Base-by-base conservation (phyloP, 2,329 filamentous ascomycete species). In the Ceratocystis lukuohia region DNA sequence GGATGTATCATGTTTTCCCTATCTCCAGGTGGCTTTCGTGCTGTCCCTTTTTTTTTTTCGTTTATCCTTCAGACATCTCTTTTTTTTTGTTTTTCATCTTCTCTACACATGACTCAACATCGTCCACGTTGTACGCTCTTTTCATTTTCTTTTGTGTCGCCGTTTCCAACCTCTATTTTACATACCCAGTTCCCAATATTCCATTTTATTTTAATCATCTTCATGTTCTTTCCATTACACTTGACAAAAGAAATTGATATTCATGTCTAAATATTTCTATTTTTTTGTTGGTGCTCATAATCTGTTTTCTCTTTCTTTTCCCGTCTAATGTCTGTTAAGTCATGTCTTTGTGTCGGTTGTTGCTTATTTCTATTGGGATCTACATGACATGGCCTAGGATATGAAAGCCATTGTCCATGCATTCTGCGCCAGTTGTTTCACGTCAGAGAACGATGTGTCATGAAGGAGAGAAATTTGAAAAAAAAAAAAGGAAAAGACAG, bases 21-120 rank as follows among this genome's bases (percentile, higher is more conserved):
- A 44, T 66, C 44, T 63, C 61, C 44, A 25, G 20, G 33, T 22
- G 41, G 48, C 25, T 66, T 33, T 59, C 64, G 44, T 37, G 20
- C 22, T 22, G 41, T 20, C 25, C n/a, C 30, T 62, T 20, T 45
- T 41, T 33, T 33, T 56, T 65, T 33, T 28, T 64, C 46, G 12
- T 48, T 20, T 41, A 48, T 28, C 20, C 37, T 20, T 25, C 15
- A 0, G 12, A 15, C 22, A 30, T 50, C 5, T 5, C 17, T 37
- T 33, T 57, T 50, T 41, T 45, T 64, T 45, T 59, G 20, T 15
- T 30, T 22, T 30, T 30, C 61, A 12, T 22, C 10, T 25, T 15
- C 25, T 15, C 48, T 15, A 53, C 20, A 53, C 20, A 53, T 15
- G 17, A 10, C 28, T 3, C 28, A 8, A 59, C 15, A 33, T 59